Conservation (phyloP, 176 grass and related monocot species). For the Aegilops sharonensis region DNA sequence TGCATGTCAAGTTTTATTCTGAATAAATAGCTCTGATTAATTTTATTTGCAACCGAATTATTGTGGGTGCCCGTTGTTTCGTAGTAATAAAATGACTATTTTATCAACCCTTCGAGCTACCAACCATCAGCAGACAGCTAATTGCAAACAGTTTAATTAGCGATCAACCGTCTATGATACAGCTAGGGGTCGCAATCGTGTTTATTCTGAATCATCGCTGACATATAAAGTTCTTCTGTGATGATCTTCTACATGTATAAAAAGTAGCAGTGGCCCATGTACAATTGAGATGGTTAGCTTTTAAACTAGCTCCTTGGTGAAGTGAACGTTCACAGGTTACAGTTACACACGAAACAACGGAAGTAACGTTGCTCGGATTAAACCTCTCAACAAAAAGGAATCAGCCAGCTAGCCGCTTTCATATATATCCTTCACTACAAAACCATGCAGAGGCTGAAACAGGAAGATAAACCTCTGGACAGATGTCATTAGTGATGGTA, state of each 20-base stretch:
- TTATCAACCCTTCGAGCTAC: neutral
- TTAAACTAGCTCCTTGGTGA: neutral
- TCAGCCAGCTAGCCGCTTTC: neutral
- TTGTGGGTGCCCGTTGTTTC: neutral
- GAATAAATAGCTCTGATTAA: neutral
- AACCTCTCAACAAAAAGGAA: neutral
- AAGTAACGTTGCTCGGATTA: neutral
- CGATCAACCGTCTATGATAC: neutral
- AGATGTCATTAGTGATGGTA: neutral
- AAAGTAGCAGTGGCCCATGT: neutral
- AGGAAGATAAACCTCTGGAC: neutral
- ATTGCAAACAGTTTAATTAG: neutral
- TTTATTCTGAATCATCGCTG: neutral
- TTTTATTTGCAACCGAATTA: neutral
- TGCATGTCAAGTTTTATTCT: neutral
- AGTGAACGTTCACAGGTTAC: neutral
- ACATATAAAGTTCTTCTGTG: neutral
- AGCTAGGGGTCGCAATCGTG: neutral
- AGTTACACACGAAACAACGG: neutral
- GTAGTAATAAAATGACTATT: neutral
- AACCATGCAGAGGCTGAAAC: neutral
- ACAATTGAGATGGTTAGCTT: neutral
- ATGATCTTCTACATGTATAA: neutral
- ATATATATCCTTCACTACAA: neutral
- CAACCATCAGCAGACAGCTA: neutral